Base-by-base conservation (phyloP, 2,329 filamentous ascomycete species). In the Ambrosiella beaveri region DNA sequence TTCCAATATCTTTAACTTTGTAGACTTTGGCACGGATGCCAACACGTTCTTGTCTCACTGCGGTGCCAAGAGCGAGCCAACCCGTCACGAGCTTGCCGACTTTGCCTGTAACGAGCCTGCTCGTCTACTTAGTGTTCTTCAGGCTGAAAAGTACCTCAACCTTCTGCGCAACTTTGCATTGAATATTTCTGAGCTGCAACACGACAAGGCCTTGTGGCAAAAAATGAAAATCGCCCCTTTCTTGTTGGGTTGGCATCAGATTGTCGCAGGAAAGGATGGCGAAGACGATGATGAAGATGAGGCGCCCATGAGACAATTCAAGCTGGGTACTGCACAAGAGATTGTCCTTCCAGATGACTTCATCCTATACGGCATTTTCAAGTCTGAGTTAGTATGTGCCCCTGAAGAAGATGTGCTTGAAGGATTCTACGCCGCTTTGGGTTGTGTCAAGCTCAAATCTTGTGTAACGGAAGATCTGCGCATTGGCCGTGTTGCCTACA, bases 1-100 rank as follows among this genome's bases (percentile, higher is more conserved):
- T 65, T 85, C 81, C 9, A 86, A 95, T 38, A 94, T 98, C 38
- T 95, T 98, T 63, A 89, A 97, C 67, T 98, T 96, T 69, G 90
- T 97, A 12, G 87, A 97, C 67, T 98, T 96, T 71, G 89, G 91
- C 0, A 73, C 77, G 39, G 83, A 91, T 66, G 91, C 88, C 1
- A 97, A 97, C 65, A 75, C 85, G 0, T 98, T 98, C 65, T 72
- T 98, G 15, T 80, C 89, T 64, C 86, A 87, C 62, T 88, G 90
- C 63, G 93, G 93, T 8, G 91, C 89, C 2, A 96, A 95, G 69
- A 83, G 81, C 62, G 91, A 98, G 68, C 93, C 93, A 3, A 94
- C 85, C 2, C 93, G 87, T 64, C 68, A 80, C 2, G 93, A 98
- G 68, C 80, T 98, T 63, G 91, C 90, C 3, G 77, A 80, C 44